Base-by-base conservation (phyloP, 129 eudicot genomes). In the sunflower (Helianthus annuus) region DNA sequence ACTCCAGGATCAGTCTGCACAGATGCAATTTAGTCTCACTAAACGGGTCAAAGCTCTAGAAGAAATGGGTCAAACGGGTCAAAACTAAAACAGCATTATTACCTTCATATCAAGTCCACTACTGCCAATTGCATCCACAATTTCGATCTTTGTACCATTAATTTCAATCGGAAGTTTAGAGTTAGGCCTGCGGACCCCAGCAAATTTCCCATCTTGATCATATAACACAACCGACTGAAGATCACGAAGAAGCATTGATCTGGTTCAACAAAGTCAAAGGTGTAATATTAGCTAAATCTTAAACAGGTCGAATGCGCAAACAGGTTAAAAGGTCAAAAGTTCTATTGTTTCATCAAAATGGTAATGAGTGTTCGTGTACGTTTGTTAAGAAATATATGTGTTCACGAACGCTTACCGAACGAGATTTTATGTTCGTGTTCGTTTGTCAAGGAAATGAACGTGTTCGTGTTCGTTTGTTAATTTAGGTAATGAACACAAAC, bases 161-260 rank as follows among this genome's bases (percentile, higher is more conserved):
- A 90, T 86, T 55, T 90, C 96, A 53, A 91, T 95, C 4, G 99
- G 99, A 77, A 95, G 96, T 59, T 88, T 91, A 14, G 99, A 90
- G 65, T 78, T 88, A 12, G 99, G 97, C 72, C 99, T 73, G 60
- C 99, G 81, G 52, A 95, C 87, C 66, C 99, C 97, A 11, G 82
- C 97, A 80, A 95, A 91, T 76, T 90, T 95, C 65, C 99, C 97
- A 80, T 88, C 96, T 83, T 81, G 80, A 82, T 95, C 99, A 75
- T 91, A 95, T 70, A 91, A 85, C 73, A 95, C 88, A 78, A 95
- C 77, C 7, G 99, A 90, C 51, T 95, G 99, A 76, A 95, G 84
- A 77, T 94, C 99, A 75, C 99, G 97, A 77, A 96, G 97, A 67
- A 94, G 93, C 99, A 94, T 88, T 8, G 99, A 94, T 88, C 97